Evolutionary conservation across 371 early-diverging fungal genomes (phyloP).

Genomic region (Mucor irregularis): DNA sequence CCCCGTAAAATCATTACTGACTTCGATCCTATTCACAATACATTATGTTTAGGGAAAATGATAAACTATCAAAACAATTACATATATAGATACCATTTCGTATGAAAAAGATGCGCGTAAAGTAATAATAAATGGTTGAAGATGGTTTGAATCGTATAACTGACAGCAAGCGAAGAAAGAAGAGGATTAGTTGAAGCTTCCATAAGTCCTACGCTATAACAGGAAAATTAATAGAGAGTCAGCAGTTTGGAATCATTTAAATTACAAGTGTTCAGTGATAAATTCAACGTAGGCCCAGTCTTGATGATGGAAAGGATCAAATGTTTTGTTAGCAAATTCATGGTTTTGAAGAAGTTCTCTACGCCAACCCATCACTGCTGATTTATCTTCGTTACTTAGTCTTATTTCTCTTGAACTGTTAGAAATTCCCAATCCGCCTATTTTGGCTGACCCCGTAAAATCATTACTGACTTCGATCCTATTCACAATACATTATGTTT

Average conservation of each 20-base stretch:
- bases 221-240: conserved; percentile 9
- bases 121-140: conserved; percentile 11
- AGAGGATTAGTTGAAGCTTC: conserved; percentile 6
- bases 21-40: conserved; percentile 12
- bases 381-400: conserved; percentile 11
- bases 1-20: conserved; percentile 10
- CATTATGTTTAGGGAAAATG: conserved; percentile 8
- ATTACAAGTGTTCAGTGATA: conserved; percentile 13
- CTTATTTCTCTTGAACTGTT: conserved; percentile 7
- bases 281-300: conserved; percentile 13
- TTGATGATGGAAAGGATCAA: conserved; percentile 10
- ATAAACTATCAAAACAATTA: conserved; percentile 2
- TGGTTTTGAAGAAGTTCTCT: conserved; percentile 4
- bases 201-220: conserved; percentile 10
- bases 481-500: conserved; percentile 2
- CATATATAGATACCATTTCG: conserved; percentile 11
- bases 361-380: conserved; percentile 8
- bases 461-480: conserved; percentile 16
- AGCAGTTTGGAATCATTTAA: conserved; percentile 8
- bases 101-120: conserved; percentile 14
- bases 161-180: conserved; percentile 11
- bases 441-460: conserved; percentile 9
- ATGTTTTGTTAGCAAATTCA: conserved; percentile 9
- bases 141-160: conserved; percentile 12
- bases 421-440: conserved; percentile 6